Percentiles rank a stretch among this genome's conserved stretches.
These are phyloP conservation scores for Chlorella sp. DNA, from an alignment of 139 green algal species.

Conservation along the genomic window DNA sequence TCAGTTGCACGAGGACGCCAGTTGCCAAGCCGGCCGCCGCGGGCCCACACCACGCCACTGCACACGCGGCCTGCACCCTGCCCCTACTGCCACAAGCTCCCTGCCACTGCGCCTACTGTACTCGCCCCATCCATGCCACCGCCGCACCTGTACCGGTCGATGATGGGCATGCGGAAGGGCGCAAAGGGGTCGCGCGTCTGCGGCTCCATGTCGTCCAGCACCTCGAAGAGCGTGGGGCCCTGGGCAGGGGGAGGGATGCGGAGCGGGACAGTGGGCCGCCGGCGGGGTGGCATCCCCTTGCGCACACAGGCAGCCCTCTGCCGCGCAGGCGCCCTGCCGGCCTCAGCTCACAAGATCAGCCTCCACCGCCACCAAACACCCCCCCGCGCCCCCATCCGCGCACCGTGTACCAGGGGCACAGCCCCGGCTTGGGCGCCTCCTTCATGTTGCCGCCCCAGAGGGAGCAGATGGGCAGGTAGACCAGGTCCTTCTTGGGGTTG, in stretches of 20 bases:
- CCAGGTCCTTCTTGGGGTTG: slow-evolving; percentile 90
- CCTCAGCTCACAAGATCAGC: too few relatives aligned
- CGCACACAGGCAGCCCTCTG: too few relatives aligned
- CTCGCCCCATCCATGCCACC: neutral
- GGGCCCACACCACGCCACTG: neutral
- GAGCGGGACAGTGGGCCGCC: neutral
- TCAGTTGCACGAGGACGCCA: neutral
- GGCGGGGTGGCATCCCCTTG: too few relatives aligned
- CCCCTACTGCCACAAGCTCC: neutral
- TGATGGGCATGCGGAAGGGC: slow-evolving; percentile 93
- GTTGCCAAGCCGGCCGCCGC: neutral
- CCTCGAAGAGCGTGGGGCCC: slow-evolving; percentile 89
- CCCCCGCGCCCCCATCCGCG: neutral
- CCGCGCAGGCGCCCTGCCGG: too few relatives aligned
- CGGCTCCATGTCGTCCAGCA: slow-evolving; percentile 84
- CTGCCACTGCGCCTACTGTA: neutral
- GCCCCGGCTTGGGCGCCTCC: slow-evolving; percentile 40
- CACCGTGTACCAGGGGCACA: slow-evolving; percentile 63
- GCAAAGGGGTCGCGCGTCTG: slow-evolving; percentile 58
- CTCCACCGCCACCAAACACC: neutral
- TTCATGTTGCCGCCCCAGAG: slow-evolving; percentile 93
- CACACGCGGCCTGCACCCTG: neutral
- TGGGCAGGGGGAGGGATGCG: neutral
- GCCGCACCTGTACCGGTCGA: slow-evolving; percentile 88
- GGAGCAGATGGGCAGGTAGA: slow-evolving; percentile 93